Percentiles rank a stretch among this genome's conserved stretches.
These are phyloP conservation scores for Penicillium sp. DNA, from an alignment of 2,329 filamentous ascomycete genomes.

Conservation along the genomic window DNA sequence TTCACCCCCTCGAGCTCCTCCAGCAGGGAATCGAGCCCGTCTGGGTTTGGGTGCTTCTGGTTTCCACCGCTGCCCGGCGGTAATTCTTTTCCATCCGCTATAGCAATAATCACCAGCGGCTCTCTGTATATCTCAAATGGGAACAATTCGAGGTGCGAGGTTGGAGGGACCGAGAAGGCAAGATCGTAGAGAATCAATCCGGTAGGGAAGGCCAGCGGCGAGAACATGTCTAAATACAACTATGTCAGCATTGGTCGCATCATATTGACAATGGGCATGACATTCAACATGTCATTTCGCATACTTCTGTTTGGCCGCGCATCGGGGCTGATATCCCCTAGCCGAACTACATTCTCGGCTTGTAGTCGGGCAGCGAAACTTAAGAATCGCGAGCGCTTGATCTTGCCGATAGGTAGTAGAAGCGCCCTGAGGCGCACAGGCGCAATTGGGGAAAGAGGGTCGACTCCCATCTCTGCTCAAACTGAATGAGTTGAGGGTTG, in stretches of 20 bases:
- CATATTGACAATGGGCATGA: neutral
- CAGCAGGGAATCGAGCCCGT: slow-evolving; percentile 42
- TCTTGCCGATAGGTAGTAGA: slow-evolving; percentile 81
- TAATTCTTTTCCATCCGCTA: slow-evolving; percentile 78
- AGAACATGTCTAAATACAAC: slow-evolving; percentile 76
- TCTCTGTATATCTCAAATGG: slow-evolving; percentile 92
- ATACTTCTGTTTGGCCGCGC: slow-evolving; percentile 81
- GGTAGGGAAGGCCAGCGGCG: slow-evolving; percentile 80
- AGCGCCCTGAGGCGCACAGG: slow-evolving; percentile 88
- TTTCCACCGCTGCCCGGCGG: slow-evolving; percentile 31
- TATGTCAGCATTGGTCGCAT: slow-evolving; percentile 22
- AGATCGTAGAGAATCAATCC: slow-evolving; percentile 89
- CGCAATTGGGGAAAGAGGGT: slow-evolving; percentile 86
- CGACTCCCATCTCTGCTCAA: slow-evolving; percentile 71
- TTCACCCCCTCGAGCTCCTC: slow-evolving; percentile 71
- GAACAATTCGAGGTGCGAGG: slow-evolving; percentile 74
- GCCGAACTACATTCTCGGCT: slow-evolving; percentile 75
- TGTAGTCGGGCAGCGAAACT: slow-evolving; percentile 77
- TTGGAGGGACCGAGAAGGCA: slow-evolving; percentile 74
- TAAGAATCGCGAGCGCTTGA: slow-evolving; percentile 78
- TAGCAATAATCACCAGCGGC: slow-evolving; percentile 76
- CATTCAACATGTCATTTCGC: slow-evolving; percentile 27
- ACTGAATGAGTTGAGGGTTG: slow-evolving; percentile 32
- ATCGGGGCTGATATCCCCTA: slow-evolving; percentile 86
- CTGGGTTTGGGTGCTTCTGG: slow-evolving; percentile 38